phyloP scores from a whole-genome alignment of 2,329 filamentous ascomycete species.

The Penicillium sp. region DNA sequence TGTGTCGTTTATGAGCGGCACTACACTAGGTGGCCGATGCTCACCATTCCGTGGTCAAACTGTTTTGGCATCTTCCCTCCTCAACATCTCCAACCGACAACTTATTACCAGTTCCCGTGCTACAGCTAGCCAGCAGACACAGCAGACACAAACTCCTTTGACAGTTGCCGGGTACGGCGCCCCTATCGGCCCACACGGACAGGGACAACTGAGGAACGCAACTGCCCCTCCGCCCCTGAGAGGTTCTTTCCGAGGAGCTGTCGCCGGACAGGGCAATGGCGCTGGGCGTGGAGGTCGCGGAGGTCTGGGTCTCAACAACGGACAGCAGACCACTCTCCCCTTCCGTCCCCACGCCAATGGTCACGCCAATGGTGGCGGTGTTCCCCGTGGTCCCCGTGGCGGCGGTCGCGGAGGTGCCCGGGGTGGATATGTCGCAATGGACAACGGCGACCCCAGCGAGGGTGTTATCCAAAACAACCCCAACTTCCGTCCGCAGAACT shows the following conservation, averaged over 20 bases:
- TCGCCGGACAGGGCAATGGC: constrained; percentile 46
- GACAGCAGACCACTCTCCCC: constrained; percentile 27
- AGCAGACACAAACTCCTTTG: constrained; percentile 54
- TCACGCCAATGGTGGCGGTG: constrained; percentile 25
- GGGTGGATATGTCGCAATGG: constrained; percentile 40
- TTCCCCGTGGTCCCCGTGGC: constrained; percentile 24
- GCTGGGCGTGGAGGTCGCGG: constrained; percentile 39
- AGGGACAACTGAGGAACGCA: constrained; percentile 60
- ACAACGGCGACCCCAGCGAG: constrained; percentile 52
- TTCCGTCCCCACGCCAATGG: constrained; percentile 33
- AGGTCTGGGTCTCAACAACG: constrained; percentile 24
- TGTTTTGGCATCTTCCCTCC: constrained; percentile 78
- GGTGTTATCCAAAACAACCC: constrained; percentile 57
- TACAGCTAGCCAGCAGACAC: constrained; percentile 50
- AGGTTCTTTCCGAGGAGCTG: constrained; percentile 58
- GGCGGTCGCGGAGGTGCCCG: constrained; percentile 36
- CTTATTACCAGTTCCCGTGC: constrained; percentile 60
- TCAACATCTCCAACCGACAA: constrained; percentile 83
- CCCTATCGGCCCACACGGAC: constrained; percentile 56
- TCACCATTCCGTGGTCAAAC: constrained; percentile 93
- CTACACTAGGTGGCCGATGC: constrained; percentile 83
- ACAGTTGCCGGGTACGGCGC: constrained; percentile 57
- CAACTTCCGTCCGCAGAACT: constrained; percentile 55
- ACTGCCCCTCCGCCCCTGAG: constrained; percentile 56
- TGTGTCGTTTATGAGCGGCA: constrained; percentile 93